Evolutionary conservation across 345 rosid genomes (phyloP), one percentile per base, ranked within the genome.

Genomic region (Clausena lansium): DNA sequence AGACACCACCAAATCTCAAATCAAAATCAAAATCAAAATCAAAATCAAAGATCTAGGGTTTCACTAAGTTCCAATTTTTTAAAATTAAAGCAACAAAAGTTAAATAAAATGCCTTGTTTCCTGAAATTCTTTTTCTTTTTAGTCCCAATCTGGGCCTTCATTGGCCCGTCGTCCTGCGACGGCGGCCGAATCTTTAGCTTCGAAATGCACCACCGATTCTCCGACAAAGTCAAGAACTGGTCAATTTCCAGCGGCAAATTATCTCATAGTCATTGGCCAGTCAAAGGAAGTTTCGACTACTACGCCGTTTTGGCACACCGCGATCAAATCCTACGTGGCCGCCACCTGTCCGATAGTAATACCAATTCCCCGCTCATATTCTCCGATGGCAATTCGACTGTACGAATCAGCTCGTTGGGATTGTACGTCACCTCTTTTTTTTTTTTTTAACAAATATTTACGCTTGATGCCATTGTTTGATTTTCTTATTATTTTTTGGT

Each of bases 181-280:
- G 90, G 74, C 70, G 81, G 89, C 76, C 84, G 83, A 76, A 85
- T 95, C 89, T 92, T 95, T 86, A 87, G 85, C 78, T 92, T 93
- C 88, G 81, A 90, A 86, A 91, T 92, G 98, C 97, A 91, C 80
- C 94, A 89, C 78, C 88, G 90, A 45, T 92, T 82, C 91, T 90
- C 96, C 58, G 93, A 90, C 15, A 77, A 73, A 7, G 84, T 90
- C 81, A 88, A 88, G 87, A 83, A 85, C 68, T 87, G 90, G 93
- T 85, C 92, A 35, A 47, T 73, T 41, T 77, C 84, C 54, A 68
- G 86, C 7, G 83, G 89, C 2, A 72, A 83, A 58, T 82, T 80
- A 59, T 76, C 81, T 73, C 86, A 32, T 25, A 9, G 74, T n/a
- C 30, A 82, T 45, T 91, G 91, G 85, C 97, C 97, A 0, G 76